phyloP scores from a whole-genome alignment of 208 protist genomes.

The Porcisia hertigi region DNA sequence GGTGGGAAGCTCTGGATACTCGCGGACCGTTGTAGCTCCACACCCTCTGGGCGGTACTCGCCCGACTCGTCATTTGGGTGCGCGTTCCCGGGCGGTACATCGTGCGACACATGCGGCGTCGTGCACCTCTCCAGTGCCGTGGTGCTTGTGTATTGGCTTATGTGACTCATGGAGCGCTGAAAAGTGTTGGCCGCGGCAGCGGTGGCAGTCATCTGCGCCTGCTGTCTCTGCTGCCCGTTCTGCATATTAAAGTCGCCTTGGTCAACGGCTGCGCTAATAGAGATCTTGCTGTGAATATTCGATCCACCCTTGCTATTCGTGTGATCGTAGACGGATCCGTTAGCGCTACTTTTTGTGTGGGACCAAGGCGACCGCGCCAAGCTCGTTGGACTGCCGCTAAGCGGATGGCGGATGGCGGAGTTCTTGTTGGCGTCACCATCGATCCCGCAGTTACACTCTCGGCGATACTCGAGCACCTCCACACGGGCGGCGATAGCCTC shows the following conservation, averaged over 20 bases:
- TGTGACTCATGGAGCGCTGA: conserved; percentile 37
- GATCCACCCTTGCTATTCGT: conserved; percentile 3
- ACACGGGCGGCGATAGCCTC: conserved; percentile 46
- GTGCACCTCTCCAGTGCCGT: conserved; percentile 33
- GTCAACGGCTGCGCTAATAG: neutral
- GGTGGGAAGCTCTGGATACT: conserved; percentile 58
- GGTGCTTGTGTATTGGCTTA: conserved; percentile 20
- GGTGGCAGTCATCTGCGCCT: conserved; percentile 4
- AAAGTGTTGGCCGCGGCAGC: conserved; percentile 26
- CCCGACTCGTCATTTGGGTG: conserved; percentile 54
- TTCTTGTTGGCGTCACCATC: neutral
- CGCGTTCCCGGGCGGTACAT: conserved; percentile 54
- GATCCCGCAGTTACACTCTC: conserved; percentile 41
- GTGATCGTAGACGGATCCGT: neutral
- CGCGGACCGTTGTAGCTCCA: conserved; percentile 72
- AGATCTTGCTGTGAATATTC: neutral
- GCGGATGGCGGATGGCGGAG: neutral
- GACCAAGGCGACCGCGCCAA: neutral
- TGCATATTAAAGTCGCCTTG: neutral
- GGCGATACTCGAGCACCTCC: conserved; percentile 51
- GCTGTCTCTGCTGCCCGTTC: neutral
- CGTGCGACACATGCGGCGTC: conserved; percentile 43
- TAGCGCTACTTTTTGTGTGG: neutral
- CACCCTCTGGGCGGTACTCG: conserved; percentile 59
- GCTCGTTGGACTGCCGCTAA: conserved; percentile 1